Percentiles rank a stretch among this genome's conserved stretches.
phyloP scores from a whole-genome alignment of 495 filamentous ascomycete genomes.

The Neurospora sp. region DNA sequence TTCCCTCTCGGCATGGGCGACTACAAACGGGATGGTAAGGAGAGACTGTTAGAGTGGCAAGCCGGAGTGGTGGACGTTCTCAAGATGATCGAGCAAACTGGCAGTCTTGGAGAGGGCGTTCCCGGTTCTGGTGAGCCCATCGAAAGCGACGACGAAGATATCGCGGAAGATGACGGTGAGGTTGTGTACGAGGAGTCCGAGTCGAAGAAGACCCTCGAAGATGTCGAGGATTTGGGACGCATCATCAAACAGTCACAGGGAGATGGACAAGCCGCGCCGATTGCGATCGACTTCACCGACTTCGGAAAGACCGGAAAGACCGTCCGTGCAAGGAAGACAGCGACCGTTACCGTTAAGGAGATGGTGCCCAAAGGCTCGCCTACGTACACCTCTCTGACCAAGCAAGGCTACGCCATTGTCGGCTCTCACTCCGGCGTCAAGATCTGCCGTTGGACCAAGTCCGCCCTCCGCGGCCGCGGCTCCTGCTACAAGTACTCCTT shows the following conservation, averaged over 20 bases:
- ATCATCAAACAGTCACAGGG: slow-evolving; percentile 42
- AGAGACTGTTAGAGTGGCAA: slow-evolving; percentile 65
- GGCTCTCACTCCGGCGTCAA: slow-evolving; percentile 95
- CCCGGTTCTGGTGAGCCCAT: slow-evolving; percentile 69
- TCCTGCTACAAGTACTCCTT: slow-evolving; percentile 97
- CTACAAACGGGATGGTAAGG: slow-evolving; percentile 58
- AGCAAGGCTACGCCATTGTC: slow-evolving; percentile 92
- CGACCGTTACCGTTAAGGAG: slow-evolving; percentile 52
- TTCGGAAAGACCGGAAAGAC: slow-evolving; percentile 33
- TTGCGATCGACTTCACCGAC: slow-evolving; percentile 84
- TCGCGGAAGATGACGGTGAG: slow-evolving; percentile 48
- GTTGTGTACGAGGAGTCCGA: slow-evolving; percentile 38
- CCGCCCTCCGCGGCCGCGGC: slow-evolving; percentile 85
- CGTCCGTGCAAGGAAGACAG: slow-evolving; percentile 32
- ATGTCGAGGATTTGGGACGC: slow-evolving; percentile 77
- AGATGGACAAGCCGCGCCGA: slow-evolving; percentile 33
- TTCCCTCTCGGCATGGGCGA: slow-evolving; percentile 85
- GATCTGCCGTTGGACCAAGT: slow-evolving; percentile 98
- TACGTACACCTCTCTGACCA: slow-evolving; percentile 78
- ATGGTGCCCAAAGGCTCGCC: slow-evolving; percentile 90
- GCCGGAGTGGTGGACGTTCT: slow-evolving; percentile 63
- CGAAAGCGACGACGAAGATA: slow-evolving; percentile 72
- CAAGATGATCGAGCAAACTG: slow-evolving; percentile 46
- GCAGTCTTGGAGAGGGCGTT: slow-evolving; percentile 68
- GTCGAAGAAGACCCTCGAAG: slow-evolving; percentile 43